A percentile compares a stretch with the other conserved stretches of the same genome.
Conservation (phyloP, 2,329 filamentous ascomycete genomes). For the Sclerotinia glacialis region DNA sequence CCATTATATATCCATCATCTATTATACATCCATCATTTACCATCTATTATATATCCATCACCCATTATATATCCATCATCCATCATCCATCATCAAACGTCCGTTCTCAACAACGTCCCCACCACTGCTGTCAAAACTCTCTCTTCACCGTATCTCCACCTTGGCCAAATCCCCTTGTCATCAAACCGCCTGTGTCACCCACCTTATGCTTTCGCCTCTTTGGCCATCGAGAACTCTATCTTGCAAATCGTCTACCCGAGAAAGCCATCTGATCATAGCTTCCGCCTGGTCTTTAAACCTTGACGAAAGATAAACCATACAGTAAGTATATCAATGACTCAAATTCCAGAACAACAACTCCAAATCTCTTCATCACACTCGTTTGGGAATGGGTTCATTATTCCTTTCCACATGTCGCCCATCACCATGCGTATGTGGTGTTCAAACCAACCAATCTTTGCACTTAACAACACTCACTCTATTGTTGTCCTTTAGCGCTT, state of each 20-base stretch:
- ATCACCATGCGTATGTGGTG: background rate
- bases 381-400: background rate
- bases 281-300: background rate
- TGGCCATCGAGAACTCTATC: background rate
- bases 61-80: too few species aligned
- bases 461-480: background rate
- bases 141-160: constrained; percentile 1
- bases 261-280: background rate
- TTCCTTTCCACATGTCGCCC: background rate
- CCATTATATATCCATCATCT: too few species aligned
- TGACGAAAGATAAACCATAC: background rate
- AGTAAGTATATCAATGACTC: background rate
- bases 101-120: background rate
- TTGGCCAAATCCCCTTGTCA: background rate
- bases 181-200: constrained; percentile 3
- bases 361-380: background rate
- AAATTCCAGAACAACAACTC: background rate
- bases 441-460: background rate
- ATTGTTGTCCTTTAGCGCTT: background rate
- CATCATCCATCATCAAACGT: constrained; percentile 7
- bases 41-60: too few species aligned
- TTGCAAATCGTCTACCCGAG: background rate
- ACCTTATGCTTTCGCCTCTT: background rate
- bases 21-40: too few species aligned
- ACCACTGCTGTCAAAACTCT: constrained; percentile 6